Conservation (phyloP, 2,329 filamentous ascomycete genomes). For the Chrysoporthe puriensis region DNA sequence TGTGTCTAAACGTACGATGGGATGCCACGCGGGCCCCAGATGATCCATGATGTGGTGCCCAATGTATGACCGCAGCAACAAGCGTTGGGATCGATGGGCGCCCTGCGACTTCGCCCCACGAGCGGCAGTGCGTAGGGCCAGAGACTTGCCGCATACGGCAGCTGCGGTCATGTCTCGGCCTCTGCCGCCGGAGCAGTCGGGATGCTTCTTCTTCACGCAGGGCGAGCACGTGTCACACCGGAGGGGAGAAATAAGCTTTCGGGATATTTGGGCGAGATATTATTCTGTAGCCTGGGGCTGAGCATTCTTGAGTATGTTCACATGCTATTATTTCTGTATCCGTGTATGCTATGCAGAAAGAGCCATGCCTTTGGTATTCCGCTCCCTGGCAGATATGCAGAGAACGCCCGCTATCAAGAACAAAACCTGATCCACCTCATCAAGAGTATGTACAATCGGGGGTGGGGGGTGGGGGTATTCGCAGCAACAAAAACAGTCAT, state of each 20-base stretch:
- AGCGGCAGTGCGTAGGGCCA: background rate
- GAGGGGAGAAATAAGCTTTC: background rate
- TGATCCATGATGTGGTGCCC: background rate
- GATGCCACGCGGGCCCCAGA: too few relatives aligned
- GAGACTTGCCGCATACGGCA: background rate
- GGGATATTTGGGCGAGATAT: too few relatives aligned
- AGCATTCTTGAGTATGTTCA: background rate
- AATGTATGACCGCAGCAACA: background rate
- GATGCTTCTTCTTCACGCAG: too few relatives aligned
- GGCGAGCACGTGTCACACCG: background rate
- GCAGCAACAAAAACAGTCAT: background rate
- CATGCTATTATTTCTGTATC: conserved; percentile 1
- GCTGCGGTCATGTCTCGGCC: conserved; percentile 1
- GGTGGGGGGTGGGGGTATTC: conserved; percentile 3
- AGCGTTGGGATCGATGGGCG: too few relatives aligned
- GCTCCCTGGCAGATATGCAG: background rate
- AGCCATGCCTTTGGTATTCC: background rate
- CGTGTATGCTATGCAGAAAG: conserved; percentile 11
- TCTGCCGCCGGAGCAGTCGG: background rate
- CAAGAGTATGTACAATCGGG: conserved; percentile 2
- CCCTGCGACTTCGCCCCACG: background rate
- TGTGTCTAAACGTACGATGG: too few relatives aligned
- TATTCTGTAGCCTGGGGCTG: background rate
- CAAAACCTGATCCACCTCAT: background rate
- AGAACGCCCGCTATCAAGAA: conserved; percentile 7